A percentile compares a stretch with the other conserved stretches of the same genome.
Conservation (phyloP, 2,329 filamentous ascomycete species). For the Hypoxylon sp. region DNA sequence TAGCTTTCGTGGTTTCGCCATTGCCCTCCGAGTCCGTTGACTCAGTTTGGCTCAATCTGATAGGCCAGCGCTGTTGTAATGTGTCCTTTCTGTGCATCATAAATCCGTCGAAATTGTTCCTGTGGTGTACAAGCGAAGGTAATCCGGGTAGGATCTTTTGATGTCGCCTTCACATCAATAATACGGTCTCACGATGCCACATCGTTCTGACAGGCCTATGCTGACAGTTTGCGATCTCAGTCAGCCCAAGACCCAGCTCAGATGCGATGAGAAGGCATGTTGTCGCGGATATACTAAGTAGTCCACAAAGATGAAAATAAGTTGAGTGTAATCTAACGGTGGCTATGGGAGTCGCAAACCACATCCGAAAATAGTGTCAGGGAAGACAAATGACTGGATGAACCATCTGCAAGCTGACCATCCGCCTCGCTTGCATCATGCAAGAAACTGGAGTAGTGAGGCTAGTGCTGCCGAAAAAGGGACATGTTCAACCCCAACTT, state of each 20-base stretch:
- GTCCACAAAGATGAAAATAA: slow-evolving; percentile 31
- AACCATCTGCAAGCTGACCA: slow-evolving; percentile 41
- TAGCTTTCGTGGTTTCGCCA: slow-evolving; percentile 28
- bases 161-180: slow-evolving; percentile 16
- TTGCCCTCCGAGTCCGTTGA: slow-evolving; percentile 10
- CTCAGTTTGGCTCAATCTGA: slow-evolving; percentile 1
- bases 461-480: slow-evolving; percentile 46
- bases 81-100: slow-evolving; percentile 10
- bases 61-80: slow-evolving; percentile 14
- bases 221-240: slow-evolving; percentile 34
- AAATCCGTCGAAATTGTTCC: slow-evolving; percentile 2
- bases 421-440: slow-evolving; percentile 46
- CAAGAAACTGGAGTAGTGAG: slow-evolving; percentile 47
- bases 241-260: slow-evolving; percentile 33
- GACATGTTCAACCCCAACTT: slow-evolving; percentile 37
- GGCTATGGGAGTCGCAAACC: slow-evolving; percentile 30
- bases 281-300: slow-evolving; percentile 21
- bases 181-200: slow-evolving; percentile 17
- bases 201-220: slow-evolving; percentile 27
- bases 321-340: slow-evolving; percentile 25
- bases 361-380: slow-evolving; percentile 47
- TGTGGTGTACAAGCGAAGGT: slow-evolving; percentile 1
- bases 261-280: slow-evolving; percentile 26
- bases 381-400: slow-evolving; percentile 31
- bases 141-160: slow-evolving; percentile 21